Percentiles rank a stretch among this genome's conserved stretches.
These are phyloP conservation scores for Wolfiporia cocos DNA, from an alignment of 1,284 basidiomycete genomes.

Conservation along the genomic window DNA sequence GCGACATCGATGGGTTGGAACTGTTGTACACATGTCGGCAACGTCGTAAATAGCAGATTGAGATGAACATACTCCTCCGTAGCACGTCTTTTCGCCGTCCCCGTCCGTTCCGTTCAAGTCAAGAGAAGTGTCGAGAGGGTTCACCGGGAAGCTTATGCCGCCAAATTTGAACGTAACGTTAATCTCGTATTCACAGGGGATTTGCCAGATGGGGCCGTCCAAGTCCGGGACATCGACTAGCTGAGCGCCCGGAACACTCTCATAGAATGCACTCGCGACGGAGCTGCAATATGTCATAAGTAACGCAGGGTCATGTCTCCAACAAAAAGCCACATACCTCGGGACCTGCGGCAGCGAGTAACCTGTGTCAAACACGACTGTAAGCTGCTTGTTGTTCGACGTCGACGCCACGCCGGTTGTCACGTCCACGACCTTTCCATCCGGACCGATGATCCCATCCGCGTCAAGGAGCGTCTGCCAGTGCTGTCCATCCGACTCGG, in stretches of 20 bases:
- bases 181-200: conserved; percentile 50
- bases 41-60: not conserved
- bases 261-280: conserved; percentile 47
- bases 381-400: conserved; percentile 36
- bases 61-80: conserved; percentile 17
- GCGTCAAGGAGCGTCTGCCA: conserved; percentile 27
- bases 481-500: conserved; percentile 20
- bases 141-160: conserved; percentile 45
- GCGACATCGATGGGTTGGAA: conserved; percentile 22
- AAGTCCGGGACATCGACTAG: conserved; percentile 33
- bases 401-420: conserved; percentile 35
- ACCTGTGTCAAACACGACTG: conserved; percentile 51
- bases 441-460: conserved; percentile 25
- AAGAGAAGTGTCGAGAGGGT: conserved; percentile 44
- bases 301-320: conserved; percentile 1
- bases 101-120: conserved; percentile 16
- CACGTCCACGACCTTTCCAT: conserved; percentile 36
- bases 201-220: conserved; percentile 39
- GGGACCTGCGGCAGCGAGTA: conserved; percentile 55
- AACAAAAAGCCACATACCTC: conserved; percentile 25
- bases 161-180: conserved; percentile 53
- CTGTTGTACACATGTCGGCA: conserved; percentile 10
- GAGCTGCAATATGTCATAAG: conserved; percentile 24
- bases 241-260: conserved; percentile 37
- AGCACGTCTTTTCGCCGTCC: conserved; percentile 14